Percentiles rank a stretch among this genome's conserved stretches.
These are phyloP conservation scores for Penicillium sp. DNA, from an alignment of 2,329 filamentous ascomycete species.

Conservation along the genomic window DNA sequence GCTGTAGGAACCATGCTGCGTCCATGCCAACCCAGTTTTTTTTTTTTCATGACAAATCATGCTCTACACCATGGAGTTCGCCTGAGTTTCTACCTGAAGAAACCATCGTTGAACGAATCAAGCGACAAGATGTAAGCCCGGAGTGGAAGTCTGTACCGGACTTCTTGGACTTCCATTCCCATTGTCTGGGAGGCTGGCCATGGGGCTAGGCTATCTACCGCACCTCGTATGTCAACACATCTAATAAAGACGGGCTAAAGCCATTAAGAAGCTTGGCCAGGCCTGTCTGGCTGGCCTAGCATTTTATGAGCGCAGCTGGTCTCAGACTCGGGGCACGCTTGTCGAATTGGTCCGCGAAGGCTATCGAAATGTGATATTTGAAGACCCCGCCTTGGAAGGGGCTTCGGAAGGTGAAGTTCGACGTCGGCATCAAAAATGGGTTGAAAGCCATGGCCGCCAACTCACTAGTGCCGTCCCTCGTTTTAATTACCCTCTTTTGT, in stretches of 20 bases:
- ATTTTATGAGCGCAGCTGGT: neutral
- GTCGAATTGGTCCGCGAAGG: constrained; percentile 4
- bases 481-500: constrained; percentile 4
- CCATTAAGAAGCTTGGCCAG: constrained; percentile 7
- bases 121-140: neutral
- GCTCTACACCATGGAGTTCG: neutral
- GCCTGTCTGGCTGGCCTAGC: neutral
- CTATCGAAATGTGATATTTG: constrained; percentile 11
- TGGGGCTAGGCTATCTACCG: constrained; percentile 2
- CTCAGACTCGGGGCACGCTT: neutral
- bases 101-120: neutral
- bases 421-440: constrained; percentile 7
- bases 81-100: neutral
- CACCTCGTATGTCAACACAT: neutral
- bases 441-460: constrained; percentile 1
- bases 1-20: too few relatives aligned
- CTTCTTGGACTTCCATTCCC: neutral
- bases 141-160: neutral
- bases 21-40: too few relatives aligned
- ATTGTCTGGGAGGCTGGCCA: neutral
- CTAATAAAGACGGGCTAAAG: neutral
- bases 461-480: neutral
- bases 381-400: constrained; percentile 7
- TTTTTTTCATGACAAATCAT: neutral
- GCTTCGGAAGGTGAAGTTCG: constrained; percentile 3